phyloP scores from a whole-genome alignment of 768 basidiomycete species.

The Phlebiopsis gigantea region DNA sequence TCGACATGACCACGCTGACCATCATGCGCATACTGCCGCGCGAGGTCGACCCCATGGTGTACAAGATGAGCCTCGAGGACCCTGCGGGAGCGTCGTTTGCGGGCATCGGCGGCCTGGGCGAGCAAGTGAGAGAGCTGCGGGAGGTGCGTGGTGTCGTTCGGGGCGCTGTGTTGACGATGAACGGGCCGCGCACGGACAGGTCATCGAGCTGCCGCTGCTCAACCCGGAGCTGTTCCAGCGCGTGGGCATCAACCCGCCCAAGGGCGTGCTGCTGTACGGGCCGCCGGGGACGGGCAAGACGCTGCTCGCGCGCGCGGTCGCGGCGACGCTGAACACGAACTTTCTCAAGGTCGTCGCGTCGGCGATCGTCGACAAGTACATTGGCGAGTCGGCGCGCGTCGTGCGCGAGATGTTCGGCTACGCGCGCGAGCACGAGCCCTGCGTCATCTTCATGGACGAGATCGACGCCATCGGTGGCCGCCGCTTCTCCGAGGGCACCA shows the following conservation, averaged over 20 bases:
- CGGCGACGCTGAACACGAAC: conserved; percentile 92
- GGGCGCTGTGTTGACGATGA: too few relatives aligned
- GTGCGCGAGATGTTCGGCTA: conserved; percentile 99
- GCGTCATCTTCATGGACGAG: conserved; percentile 98
- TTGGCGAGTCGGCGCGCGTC: conserved; percentile 94
- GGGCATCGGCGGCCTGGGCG: conserved; percentile 91
- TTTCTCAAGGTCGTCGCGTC: conserved; percentile 99
- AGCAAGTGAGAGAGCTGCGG: conserved; percentile 94
- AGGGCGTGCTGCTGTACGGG: conserved; percentile 93
- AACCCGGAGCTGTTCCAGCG: conserved; percentile 92
- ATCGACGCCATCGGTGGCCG: conserved; percentile 97
- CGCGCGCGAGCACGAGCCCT: conserved; percentile 95
- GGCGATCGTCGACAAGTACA: conserved; percentile 97
- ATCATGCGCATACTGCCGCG: conserved; percentile 98
- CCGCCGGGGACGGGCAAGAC: conserved; percentile 98
- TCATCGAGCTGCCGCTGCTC: conserved; percentile 92
- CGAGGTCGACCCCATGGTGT: conserved; percentile 96
- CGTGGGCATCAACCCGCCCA: conserved; percentile 96
- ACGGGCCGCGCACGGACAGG: conserved; percentile 46
- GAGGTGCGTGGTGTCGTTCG: conserved; percentile 53
- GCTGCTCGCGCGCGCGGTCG: conserved; percentile 88
- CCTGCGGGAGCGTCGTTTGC: conserved; percentile 94
- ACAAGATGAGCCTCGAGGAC: conserved; percentile 99
- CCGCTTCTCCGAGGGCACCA: conserved; percentile 89
- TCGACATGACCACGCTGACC: conserved; percentile 99